Base-by-base conservation (phyloP, 352 stramenopile genomes). In the Globisporangium megalacanthum region DNA sequence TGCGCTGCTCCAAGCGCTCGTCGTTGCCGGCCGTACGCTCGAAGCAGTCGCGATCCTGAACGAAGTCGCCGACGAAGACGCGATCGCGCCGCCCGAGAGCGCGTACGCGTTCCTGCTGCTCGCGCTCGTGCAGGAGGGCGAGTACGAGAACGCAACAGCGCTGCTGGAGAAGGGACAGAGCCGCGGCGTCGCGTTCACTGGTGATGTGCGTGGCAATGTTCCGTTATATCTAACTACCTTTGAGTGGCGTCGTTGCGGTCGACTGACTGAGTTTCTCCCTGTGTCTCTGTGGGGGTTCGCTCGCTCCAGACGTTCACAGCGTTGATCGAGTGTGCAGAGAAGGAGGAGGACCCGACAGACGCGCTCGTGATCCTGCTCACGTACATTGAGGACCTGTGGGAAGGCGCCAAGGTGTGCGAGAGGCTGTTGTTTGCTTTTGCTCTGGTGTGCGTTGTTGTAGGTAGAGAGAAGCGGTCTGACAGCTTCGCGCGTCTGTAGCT, bases 311-410 rank as follows among this genome's bases (percentile, higher is more conserved):
- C 75, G 46, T 92, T 86, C 56, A 55, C 76, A 33, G 60, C 72
- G 35, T 57, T 92, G 11, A 54, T 92, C 19, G 62, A 78, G 54
- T 31, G 81, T 14, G 65, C 73, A 1, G 73, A 83, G 39, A 61
- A 72, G 9, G 70, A 86, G 42, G 63, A 79, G 9, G 55, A 77
- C 17, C 73, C 72, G 29, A 78, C 68, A 6, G 75, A 87, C 53
- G 77, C 75, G 49, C 68, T 86, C 31, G 73, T 84, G 33, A 68
- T 65, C 49, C 81, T 91, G 36, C 51, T 88, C 3, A 66, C 66
- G 8, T 87, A 86, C 58, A 63, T 91, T 6, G 80, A 91, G 35
- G 67, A 86, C 29, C 69, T 69, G 20, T 88, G 79, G 80, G 70
- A 78, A 31, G 80, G 88, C 49, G 77, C 75, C 69, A 83, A 85